Conservation (phyloP, 139 green algal genomes). For the Coelastrella sp. region DNA sequence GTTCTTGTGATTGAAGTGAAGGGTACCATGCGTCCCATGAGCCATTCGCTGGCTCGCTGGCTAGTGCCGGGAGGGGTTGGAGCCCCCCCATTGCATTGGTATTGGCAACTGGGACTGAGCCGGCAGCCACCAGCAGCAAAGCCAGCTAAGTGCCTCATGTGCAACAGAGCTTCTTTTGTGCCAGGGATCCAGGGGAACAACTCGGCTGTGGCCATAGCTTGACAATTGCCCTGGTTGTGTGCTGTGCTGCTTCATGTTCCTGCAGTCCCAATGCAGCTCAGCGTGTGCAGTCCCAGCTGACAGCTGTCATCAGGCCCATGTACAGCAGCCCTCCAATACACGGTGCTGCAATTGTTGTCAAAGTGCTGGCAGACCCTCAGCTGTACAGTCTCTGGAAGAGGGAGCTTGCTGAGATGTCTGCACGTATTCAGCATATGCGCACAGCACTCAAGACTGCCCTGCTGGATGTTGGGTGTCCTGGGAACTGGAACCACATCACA, state of each 20-base stretch:
- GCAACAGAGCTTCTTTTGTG: too few species aligned
- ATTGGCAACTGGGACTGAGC: too few species aligned
- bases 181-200: too few species aligned
- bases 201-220: background rate
- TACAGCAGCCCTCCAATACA: conserved; percentile 89
- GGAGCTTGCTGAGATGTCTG: conserved; percentile 91
- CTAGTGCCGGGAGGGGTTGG: too few species aligned
- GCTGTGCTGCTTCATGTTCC: background rate
- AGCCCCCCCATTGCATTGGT: too few species aligned
- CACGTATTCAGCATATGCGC: conserved; percentile 93
- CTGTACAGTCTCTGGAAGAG: conserved; percentile 40
- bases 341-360: conserved; percentile 79
- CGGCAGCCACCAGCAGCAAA: too few species aligned
- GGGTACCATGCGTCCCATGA: too few species aligned
- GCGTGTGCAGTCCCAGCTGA: conserved; percentile 58
- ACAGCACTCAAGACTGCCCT: conserved; percentile 73
- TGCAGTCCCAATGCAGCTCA: conserved; percentile 49
- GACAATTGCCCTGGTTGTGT: background rate
- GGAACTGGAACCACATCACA: conserved; percentile 50
- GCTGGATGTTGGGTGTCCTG: conserved; percentile 65
- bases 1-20: too few species aligned
- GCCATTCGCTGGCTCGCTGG: too few species aligned
- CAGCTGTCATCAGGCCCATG: conserved; percentile 59
- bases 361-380: conserved; percentile 64
- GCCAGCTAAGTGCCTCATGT: too few species aligned